A percentile compares a stretch with the other conserved stretches of the same genome.
Evolutionary conservation across 1,139 yeast species (phyloP).

Genomic region (Nakaseomyces bracarensis): DNA sequence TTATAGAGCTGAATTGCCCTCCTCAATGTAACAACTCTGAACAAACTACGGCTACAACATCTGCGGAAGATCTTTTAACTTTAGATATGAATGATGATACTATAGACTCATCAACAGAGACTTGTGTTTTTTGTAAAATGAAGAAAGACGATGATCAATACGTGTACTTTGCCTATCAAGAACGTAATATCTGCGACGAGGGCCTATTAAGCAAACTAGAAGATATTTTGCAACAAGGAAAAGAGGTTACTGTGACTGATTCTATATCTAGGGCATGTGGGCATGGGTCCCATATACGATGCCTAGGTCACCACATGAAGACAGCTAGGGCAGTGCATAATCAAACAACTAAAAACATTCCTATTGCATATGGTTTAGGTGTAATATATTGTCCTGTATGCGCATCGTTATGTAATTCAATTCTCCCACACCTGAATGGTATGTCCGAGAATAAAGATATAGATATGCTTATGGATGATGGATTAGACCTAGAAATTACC

Average conservation of each 20-base stretch:
- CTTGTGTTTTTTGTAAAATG: conserved; percentile 85
- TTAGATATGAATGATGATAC: conserved; percentile 30
- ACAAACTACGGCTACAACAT: conserved; percentile 26
- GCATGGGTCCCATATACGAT: conserved; percentile 83
- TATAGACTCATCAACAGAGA: conserved; percentile 73
- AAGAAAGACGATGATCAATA: conserved; percentile 64
- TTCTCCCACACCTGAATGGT: conserved; percentile 46
- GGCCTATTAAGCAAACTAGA: conserved; percentile 6
- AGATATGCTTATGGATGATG: neutral
- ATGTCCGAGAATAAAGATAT: neutral
- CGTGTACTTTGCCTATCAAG: conserved; percentile 36
- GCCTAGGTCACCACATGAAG: conserved; percentile 57
- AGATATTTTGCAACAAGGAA: conserved; percentile 1
- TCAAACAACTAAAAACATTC: conserved; percentile 74
- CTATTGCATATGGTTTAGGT: conserved; percentile 60
- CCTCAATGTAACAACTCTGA: conserved; percentile 32
- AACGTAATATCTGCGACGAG: conserved; percentile 24
- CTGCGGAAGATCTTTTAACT: conserved; percentile 32
- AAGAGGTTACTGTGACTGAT: conserved; percentile 8
- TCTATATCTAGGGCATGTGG: conserved; percentile 78
- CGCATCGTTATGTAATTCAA: conserved; percentile 75
- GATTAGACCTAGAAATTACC: neutral
- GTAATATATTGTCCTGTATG: conserved; percentile 89
- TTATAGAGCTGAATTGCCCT: conserved; percentile 43
- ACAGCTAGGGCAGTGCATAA: conserved; percentile 48